Percentiles rank a stretch among this genome's conserved stretches.
phyloP scores from a whole-genome alignment of 331 rosid species.

The Quercus phellos region DNA sequence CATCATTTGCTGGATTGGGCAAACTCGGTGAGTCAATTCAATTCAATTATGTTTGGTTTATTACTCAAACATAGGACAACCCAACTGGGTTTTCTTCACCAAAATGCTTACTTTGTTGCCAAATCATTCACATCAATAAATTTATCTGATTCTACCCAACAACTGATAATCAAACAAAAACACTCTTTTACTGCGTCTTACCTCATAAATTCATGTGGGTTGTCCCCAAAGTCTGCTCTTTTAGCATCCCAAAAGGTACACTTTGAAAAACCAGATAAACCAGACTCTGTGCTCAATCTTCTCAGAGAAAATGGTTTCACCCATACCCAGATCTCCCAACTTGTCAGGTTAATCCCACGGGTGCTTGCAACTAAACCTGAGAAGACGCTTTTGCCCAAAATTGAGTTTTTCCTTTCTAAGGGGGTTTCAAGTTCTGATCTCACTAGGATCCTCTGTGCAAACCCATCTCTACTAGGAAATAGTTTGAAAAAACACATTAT shows the following conservation, averaged over 20 bases:
- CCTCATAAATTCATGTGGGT: background rate
- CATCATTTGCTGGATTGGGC: no score
- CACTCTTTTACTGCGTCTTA: background rate
- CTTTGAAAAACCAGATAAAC: background rate
- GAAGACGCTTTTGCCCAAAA: slow-evolving; percentile 24
- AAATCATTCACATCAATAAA: background rate
- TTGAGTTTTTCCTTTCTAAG: slow-evolving; percentile 18
- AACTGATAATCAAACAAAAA: background rate
- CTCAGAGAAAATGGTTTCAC: slow-evolving; percentile 16
- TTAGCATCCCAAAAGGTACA: background rate
- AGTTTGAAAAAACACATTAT: background rate
- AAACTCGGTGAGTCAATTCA: no score
- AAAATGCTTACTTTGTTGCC: background rate
- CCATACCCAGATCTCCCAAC: slow-evolving; percentile 18
- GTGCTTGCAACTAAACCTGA: background rate
- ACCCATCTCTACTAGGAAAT: slow-evolving; percentile 8
- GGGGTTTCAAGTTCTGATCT: slow-evolving; percentile 11
- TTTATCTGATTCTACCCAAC: background rate
- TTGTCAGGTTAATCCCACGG: slow-evolving; percentile 12
- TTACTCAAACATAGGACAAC: background rate
- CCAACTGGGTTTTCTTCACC: background rate
- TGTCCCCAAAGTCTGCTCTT: background rate
- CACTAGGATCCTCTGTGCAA: slow-evolving; percentile 6
- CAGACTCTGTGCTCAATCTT: background rate
- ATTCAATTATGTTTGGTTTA: background rate